A percentile compares a stretch with the other conserved stretches of the same genome.
Conservation (phyloP, 2,329 filamentous ascomycete genomes). For the Penicillium verrucosum region DNA sequence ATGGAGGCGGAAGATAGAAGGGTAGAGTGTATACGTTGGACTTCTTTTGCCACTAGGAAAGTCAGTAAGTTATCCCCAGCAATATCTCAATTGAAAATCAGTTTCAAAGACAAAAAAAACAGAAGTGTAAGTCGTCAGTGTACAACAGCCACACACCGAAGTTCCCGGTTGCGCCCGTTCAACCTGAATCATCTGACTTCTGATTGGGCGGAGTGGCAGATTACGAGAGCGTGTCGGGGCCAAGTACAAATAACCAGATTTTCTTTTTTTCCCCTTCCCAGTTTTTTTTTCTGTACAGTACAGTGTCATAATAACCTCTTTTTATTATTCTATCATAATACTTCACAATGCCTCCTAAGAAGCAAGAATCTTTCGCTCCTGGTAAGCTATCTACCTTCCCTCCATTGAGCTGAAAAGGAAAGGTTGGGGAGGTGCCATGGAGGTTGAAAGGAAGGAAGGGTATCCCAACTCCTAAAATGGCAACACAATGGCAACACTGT, state of each 20-base stretch:
- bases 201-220: constrained; percentile 33
- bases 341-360: constrained; percentile 25
- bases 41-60: background rate
- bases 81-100: background rate
- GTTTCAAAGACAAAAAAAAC: background rate
- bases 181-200: constrained; percentile 32
- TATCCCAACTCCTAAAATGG: background rate
- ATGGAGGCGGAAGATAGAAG: background rate
- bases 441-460: background rate
- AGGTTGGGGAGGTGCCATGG: background rate
- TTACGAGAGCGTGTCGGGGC: constrained; percentile 37
- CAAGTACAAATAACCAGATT: constrained; percentile 39
- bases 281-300: constrained; percentile 22
- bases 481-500: background rate
- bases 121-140: background rate
- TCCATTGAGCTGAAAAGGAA: background rate
- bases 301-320: constrained; percentile 15
- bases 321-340: constrained; percentile 13
- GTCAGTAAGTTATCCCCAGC: background rate
- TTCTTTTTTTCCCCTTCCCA: constrained; percentile 25
- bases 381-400: constrained; percentile 18
- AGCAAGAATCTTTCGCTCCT: constrained; percentile 24
- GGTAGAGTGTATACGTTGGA: background rate
- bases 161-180: constrained; percentile 36
- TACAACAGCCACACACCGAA: constrained; percentile 14